Conservation (phyloP, 371 early-diverging fungal species). For the Zancudomyces culisetae region DNA sequence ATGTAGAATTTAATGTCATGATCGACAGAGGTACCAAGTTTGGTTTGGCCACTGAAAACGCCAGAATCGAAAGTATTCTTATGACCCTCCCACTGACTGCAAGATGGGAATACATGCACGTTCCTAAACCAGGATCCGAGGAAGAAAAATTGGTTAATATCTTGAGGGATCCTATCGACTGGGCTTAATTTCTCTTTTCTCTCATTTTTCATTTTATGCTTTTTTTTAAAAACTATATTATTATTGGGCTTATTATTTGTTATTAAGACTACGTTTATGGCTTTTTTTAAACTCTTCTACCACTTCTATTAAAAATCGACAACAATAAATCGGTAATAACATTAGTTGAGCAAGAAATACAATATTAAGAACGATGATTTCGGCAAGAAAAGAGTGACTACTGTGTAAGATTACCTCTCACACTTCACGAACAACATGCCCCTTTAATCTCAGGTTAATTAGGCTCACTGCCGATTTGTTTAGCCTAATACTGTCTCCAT, state of each 20-base stretch:
- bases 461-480: too few species aligned
- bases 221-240: not conserved
- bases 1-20: conserved; percentile 77
- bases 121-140: conserved; percentile 38
- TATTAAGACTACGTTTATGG: not conserved
- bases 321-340: too few species aligned
- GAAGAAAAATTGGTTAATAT: conserved; percentile 61
- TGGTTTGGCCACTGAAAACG: conserved; percentile 66
- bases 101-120: conserved; percentile 74
- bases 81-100: conserved; percentile 70
- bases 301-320: too few species aligned
- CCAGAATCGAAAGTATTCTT: conserved; percentile 69
- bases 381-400: too few species aligned
- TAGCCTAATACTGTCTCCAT: too few species aligned
- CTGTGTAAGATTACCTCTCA: too few species aligned
- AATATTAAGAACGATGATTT: too few species aligned
- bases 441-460: too few species aligned
- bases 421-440: too few species aligned
- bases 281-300: too few species aligned
- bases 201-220: not conserved
- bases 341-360: too few species aligned
- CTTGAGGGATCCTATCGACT: conserved; percentile 57
- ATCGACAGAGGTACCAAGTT: conserved; percentile 82
- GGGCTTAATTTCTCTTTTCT: conserved; percentile 28
- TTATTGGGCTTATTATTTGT: too few species aligned